These are phyloP conservation scores for Mimosa pudica DNA, from an alignment of 306 rosid genomes.

Conservation along the genomic window DNA sequence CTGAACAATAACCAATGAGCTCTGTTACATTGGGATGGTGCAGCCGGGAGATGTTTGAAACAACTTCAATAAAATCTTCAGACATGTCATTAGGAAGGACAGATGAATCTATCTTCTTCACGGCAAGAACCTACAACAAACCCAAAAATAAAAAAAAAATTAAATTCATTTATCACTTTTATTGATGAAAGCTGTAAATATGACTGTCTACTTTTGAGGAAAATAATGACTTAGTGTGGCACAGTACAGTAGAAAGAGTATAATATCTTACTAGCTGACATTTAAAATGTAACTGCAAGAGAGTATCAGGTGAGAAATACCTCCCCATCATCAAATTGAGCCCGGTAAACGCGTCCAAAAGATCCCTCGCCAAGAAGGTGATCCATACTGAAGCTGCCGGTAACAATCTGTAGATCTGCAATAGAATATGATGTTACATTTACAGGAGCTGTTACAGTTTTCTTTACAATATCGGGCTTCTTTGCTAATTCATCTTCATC, in stretches of 20 bases:
- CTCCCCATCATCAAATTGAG: conserved; percentile 85
- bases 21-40: conserved; percentile 94
- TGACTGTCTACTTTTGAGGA: background rate
- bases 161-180: conserved; percentile 28
- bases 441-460: conserved; percentile 54
- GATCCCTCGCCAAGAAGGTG: conserved; percentile 93
- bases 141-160: conserved; percentile 8
- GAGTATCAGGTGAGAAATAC: conserved; percentile 44
- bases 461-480: conserved; percentile 63
- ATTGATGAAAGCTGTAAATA: background rate
- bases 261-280: conserved; percentile 23
- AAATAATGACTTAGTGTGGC: conserved; percentile 3
- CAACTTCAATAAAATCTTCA: conserved; percentile 74
- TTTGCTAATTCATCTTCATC: conserved; percentile 68
- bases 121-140: conserved; percentile 77
- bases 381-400: conserved; percentile 87
- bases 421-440: conserved; percentile 77
- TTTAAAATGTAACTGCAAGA: conserved; percentile 24
- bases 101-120: conserved; percentile 90
- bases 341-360: conserved; percentile 90
- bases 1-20: conserved; percentile 92
- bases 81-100: conserved; percentile 55
- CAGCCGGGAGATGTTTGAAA: conserved; percentile 70
- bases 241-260: conserved; percentile 24
- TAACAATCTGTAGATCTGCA: conserved; percentile 93